These are phyloP conservation scores for Coprinopsis strossmayeri DNA, from an alignment of 768 basidiomycete species.

Conservation along the genomic window DNA sequence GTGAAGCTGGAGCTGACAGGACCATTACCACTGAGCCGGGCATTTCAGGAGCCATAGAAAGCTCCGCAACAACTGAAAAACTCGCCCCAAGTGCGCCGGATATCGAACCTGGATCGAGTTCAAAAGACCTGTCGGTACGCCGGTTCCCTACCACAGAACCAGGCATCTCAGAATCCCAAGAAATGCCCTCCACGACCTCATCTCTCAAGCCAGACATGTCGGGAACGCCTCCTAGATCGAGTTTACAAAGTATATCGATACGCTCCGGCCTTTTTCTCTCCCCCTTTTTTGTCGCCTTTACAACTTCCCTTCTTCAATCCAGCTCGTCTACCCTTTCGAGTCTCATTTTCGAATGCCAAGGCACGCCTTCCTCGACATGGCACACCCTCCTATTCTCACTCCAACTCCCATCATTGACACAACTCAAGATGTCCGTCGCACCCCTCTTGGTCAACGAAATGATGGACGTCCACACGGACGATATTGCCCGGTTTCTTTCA, in stretches of 20 bases:
- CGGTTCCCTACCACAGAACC: too few species aligned
- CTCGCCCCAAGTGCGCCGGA: too few species aligned
- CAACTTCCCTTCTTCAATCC: neutral
- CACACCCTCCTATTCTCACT: neutral
- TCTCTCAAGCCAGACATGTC: neutral
- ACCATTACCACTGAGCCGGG: too few species aligned
- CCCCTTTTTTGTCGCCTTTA: neutral
- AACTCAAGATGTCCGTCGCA: neutral
- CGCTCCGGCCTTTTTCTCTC: conserved; percentile 1
- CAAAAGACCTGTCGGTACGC: too few species aligned
- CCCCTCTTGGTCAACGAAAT: neutral
- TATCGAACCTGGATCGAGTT: too few species aligned
- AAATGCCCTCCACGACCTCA: too few species aligned
- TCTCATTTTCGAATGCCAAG: neutral
- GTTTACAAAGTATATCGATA: too few species aligned
- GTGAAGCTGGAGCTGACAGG: too few species aligned
- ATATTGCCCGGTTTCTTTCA: neutral
- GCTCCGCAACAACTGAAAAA: too few species aligned
- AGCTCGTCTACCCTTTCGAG: neutral
- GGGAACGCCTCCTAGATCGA: too few species aligned
- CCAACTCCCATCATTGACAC: neutral
- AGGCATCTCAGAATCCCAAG: too few species aligned
- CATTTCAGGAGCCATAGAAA: too few species aligned
- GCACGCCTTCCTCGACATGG: neutral
- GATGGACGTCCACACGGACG: neutral